These are phyloP conservation scores for Hsuehochloa calcarea DNA, from an alignment of 176 grass and related monocot species.

Conservation along the genomic window DNA sequence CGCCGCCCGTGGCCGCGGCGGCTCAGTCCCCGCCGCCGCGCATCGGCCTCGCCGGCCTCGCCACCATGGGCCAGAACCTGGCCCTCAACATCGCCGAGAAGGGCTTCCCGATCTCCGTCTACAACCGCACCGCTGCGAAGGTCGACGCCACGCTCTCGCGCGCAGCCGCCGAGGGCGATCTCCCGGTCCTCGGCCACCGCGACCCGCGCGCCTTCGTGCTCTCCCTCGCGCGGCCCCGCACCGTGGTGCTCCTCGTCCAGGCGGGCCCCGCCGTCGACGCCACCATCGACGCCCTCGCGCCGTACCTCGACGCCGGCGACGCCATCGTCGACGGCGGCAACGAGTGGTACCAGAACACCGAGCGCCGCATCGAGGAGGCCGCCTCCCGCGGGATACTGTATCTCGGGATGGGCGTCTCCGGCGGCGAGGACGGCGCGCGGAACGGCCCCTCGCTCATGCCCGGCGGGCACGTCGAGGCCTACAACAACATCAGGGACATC, in stretches of 20 bases:
- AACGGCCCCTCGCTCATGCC: conserved; percentile 90
- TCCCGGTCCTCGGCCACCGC: conserved; percentile 67
- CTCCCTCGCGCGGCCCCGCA: conserved; percentile 61
- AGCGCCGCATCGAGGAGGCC: conserved; percentile 64
- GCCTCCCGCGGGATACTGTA: conserved; percentile 58
- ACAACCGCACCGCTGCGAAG: conserved; percentile 90
- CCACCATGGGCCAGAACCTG: conserved; percentile 94
- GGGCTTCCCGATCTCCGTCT: conserved; percentile 90
- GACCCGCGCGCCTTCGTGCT: conserved; percentile 73
- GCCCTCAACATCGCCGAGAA: conserved; percentile 94
- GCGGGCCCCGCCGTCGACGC: conserved; percentile 75
- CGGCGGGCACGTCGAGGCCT: conserved; percentile 64
- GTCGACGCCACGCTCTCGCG: conserved; percentile 71
- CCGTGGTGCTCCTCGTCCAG: conserved; percentile 81
- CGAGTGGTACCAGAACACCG: conserved; percentile 93
- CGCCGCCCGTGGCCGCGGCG: conserved; percentile 29
- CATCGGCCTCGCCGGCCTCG: conserved; percentile 81
- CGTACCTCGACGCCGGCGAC: conserved; percentile 73
- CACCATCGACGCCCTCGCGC: conserved; percentile 60
- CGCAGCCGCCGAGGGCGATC: conserved; percentile 52
- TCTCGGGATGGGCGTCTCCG: conserved; percentile 91
- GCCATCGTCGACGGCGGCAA: conserved; percentile 85
- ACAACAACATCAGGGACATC: conserved; percentile 70
- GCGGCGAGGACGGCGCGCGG: conserved; percentile 74
- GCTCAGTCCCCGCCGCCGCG: conserved; percentile 34